phyloP scores from a whole-genome alignment of 495 filamentous ascomycete genomes.

The Podospora fimiseda region DNA sequence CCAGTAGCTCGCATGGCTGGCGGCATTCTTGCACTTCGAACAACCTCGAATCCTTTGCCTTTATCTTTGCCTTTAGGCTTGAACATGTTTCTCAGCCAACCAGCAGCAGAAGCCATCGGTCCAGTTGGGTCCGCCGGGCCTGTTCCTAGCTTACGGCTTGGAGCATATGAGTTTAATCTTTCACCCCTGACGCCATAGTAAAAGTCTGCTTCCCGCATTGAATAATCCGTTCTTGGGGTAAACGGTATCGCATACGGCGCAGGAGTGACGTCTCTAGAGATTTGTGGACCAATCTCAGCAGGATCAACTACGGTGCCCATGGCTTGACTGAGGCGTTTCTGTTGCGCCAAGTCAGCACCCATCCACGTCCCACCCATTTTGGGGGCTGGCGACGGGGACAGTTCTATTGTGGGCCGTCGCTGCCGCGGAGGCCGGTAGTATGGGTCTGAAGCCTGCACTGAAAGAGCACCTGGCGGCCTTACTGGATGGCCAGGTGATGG shows the following conservation, averaged over 20 bases:
- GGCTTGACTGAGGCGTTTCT: slow-evolving; percentile 37
- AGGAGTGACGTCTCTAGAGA: slow-evolving; percentile 37
- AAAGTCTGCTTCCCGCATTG: slow-evolving; percentile 87
- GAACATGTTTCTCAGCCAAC: slow-evolving; percentile 77
- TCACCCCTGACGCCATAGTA: slow-evolving; percentile 89
- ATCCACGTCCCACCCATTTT: slow-evolving; percentile 38
- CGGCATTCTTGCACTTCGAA: slow-evolving; percentile 71
- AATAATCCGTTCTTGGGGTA: slow-evolving; percentile 67
- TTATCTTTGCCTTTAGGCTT: slow-evolving; percentile 80
- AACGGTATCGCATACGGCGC: slow-evolving; percentile 31
- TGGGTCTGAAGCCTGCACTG: slow-evolving; percentile 54
- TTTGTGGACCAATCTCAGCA: slow-evolving; percentile 34
- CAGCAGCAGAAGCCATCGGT: slow-evolving; percentile 77
- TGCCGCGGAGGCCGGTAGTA: slow-evolving; percentile 81
- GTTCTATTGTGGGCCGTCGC: slow-evolving; percentile 53
- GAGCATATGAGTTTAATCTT: slow-evolving; percentile 72
- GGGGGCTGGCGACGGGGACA: slow-evolving; percentile 34
- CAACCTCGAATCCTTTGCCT: slow-evolving; percentile 93
- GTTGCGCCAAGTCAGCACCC: slow-evolving; percentile 48
- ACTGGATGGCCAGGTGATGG: slow-evolving; percentile 46
- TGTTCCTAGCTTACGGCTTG: slow-evolving; percentile 78
- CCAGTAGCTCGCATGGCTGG: slow-evolving; percentile 47
- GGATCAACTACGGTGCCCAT: slow-evolving; percentile 23
- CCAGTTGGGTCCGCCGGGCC: slow-evolving; percentile 93
- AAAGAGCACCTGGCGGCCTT: slow-evolving; percentile 35